Base-by-base conservation (phyloP, 2,329 filamentous ascomycete species). In the Colletotrichum musae region DNA sequence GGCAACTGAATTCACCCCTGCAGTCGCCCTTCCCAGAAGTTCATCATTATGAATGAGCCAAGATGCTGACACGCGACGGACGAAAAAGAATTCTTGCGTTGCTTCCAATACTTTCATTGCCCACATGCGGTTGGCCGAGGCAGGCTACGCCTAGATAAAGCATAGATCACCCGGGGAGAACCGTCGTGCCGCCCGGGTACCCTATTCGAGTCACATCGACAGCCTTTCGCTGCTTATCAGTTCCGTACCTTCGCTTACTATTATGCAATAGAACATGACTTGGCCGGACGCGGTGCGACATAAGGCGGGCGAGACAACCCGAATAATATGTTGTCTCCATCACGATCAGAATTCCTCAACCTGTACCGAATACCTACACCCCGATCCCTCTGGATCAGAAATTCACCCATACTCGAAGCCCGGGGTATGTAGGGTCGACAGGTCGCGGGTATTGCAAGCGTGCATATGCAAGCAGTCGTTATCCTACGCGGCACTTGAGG, bases 91-190 rank as follows among this genome's bases (percentile, higher is more conserved):
- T 16, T 12, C 3, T 58, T 4, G 28, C 5, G 24, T n/a, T 45
- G 10, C 24, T 48, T 58, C 47, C 15, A 41, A 10, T 32, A 16
- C n/a, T 36, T 58, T 45, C 41, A 48, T n/a, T 32, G 28, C 6
- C 36, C 39, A 26, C 5, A 18, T 47, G 43, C 6, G 21, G 9
- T n/a, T 18, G 16, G 10, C 4, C 1, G 5, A 18, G 43, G 24
- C 56, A 58, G 28, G 1, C 24, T 15, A 47, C 15, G 41, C 18
- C 56, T 48, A 32, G 13, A 58, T 47, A 48, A 58, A 47, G 41
- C 32, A 58, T 24, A 58, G 56, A 58, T 58, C 56, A 47, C 43
- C 56, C 32, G 45, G 39, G 21, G 15, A 47, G 6, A 58, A 39
- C 16, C 15, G 24, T 15, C n/a, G 24, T 47, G 41, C 41, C 41